Evolutionary conservation across 1,284 basidiomycete genomes (phyloP).

Genomic region (Ganoderma lingzhi): DNA sequence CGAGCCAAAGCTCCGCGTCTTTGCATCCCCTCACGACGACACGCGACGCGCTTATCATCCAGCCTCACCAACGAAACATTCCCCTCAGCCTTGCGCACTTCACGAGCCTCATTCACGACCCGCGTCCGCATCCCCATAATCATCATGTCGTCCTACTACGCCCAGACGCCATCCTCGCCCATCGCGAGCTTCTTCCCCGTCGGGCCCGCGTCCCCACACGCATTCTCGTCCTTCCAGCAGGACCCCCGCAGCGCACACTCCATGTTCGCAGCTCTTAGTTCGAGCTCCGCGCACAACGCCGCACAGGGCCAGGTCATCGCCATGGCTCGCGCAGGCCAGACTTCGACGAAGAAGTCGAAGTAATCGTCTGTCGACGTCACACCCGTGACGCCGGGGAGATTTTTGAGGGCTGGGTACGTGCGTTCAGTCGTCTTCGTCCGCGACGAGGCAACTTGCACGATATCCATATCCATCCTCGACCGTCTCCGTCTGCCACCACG

Average conservation of each 20-base stretch:
- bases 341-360: conserved; percentile 5
- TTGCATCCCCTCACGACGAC: conserved; percentile 6
- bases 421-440: conserved; percentile 16
- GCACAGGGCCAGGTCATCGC: conserved; percentile 25
- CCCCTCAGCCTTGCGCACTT: conserved; percentile 8
- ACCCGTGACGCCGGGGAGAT: background rate
- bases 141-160: conserved; percentile 44
- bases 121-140: conserved; percentile 2
- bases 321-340: conserved; percentile 12
- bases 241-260: conserved; percentile 70
- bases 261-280: conserved; percentile 68
- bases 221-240: conserved; percentile 69
- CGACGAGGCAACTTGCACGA: conserved; percentile 10
- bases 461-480: background rate
- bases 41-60: background rate
- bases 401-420: conserved; percentile 2
- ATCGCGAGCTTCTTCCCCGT: conserved; percentile 46
- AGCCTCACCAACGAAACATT: conserved; percentile 8
- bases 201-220: conserved; percentile 53
- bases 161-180: conserved; percentile 41
- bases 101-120: conserved; percentile 9
- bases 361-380: background rate
- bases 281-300: conserved; percentile 27
- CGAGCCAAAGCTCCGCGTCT: conserved; percentile 14
- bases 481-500: background rate